phyloP scores from a whole-genome alignment of 192 early-diverging fungal genomes.

The Coemansia guatemalensis region DNA sequence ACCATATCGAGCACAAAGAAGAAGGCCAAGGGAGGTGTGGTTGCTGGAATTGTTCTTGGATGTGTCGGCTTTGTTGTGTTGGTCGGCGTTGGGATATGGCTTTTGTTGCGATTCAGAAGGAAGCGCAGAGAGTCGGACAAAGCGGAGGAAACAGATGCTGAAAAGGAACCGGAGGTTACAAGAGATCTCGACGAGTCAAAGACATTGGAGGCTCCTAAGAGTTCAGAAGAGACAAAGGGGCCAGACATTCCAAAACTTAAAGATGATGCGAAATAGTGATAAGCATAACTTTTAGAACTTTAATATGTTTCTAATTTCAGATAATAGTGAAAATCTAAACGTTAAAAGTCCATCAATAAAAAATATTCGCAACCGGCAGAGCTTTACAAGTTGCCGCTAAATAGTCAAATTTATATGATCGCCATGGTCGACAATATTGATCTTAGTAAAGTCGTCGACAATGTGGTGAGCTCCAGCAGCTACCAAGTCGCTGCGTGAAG shows the following conservation, averaged over 20 bases:
- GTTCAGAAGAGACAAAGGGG: no score
- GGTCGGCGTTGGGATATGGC: constrained; percentile 14
- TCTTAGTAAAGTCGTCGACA: constrained; percentile 17
- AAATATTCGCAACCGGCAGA: no score
- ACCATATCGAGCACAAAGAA: constrained; percentile 44
- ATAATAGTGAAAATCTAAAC: no score
- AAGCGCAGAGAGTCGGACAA: not conserved
- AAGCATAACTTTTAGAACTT: no score
- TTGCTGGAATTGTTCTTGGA: constrained; percentile 47
- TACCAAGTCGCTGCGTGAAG: constrained; percentile 5
- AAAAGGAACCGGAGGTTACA: no score
- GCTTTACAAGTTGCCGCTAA: not conserved
- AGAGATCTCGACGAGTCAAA: no score
- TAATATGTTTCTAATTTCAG: no score
- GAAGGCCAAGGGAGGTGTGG: constrained; percentile 15
- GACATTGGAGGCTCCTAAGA: no score
- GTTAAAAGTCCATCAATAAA: no score
- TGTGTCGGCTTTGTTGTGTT: constrained; percentile 32
- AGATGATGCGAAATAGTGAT: no score
- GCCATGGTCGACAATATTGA: constrained; percentile 8
- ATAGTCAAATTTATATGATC: constrained; percentile 2
- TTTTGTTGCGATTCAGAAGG: constrained; percentile 7
- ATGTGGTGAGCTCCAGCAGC: constrained; percentile 32
- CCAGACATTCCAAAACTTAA: no score
- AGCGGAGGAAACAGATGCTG: not conserved